These are phyloP conservation scores for Metarhizium guizhouense DNA, from an alignment of 2,329 filamentous ascomycete species.

Conservation along the genomic window DNA sequence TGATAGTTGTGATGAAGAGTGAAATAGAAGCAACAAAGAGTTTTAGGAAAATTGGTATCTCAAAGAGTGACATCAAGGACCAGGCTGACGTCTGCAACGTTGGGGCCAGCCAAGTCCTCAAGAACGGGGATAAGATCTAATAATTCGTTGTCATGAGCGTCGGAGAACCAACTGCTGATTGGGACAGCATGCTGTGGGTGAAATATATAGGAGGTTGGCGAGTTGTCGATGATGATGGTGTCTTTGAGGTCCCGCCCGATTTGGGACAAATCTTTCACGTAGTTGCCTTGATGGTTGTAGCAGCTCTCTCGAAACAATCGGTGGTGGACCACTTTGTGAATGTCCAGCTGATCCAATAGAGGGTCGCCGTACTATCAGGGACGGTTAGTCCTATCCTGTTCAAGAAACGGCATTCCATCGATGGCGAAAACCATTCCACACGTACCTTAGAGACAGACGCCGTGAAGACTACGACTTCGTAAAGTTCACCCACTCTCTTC, in stretches of 20 bases:
- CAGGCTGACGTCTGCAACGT: slow-evolving; percentile 92
- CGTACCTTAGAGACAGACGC: slow-evolving; percentile 92
- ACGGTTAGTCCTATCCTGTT: slow-evolving; percentile 6
- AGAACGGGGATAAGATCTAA: slow-evolving; percentile 96
- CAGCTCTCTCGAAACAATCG: slow-evolving; percentile 95
- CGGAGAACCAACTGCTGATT: slow-evolving; percentile 99
- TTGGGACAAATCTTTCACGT: slow-evolving; percentile 97
- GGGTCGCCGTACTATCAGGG: slow-evolving; percentile 78
- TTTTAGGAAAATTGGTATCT: slow-evolving; percentile 26
- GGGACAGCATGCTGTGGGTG: slow-evolving; percentile 97
- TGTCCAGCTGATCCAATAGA: slow-evolving; percentile 89
- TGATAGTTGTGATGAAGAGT: slow-evolving; percentile 17
- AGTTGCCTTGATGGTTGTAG: slow-evolving; percentile 99
- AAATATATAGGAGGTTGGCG: slow-evolving; percentile 98
- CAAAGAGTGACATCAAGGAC: slow-evolving; percentile 84
- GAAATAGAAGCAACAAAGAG: slow-evolving; percentile 19
- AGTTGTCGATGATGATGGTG: slow-evolving; percentile 99
- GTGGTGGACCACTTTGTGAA: slow-evolving; percentile 94
- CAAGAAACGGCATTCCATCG: slow-evolving; percentile 7
- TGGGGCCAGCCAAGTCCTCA: slow-evolving; percentile 82
- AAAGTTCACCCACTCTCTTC: slow-evolving; percentile 95
- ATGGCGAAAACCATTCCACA: too few species aligned
- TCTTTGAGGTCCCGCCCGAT: slow-evolving; percentile 91
- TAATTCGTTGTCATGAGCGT: slow-evolving; percentile 97
- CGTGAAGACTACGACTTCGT: slow-evolving; percentile 97